Conservation (phyloP, 306 rosid genomes). For the Psophocarpus tetragonolobus region DNA sequence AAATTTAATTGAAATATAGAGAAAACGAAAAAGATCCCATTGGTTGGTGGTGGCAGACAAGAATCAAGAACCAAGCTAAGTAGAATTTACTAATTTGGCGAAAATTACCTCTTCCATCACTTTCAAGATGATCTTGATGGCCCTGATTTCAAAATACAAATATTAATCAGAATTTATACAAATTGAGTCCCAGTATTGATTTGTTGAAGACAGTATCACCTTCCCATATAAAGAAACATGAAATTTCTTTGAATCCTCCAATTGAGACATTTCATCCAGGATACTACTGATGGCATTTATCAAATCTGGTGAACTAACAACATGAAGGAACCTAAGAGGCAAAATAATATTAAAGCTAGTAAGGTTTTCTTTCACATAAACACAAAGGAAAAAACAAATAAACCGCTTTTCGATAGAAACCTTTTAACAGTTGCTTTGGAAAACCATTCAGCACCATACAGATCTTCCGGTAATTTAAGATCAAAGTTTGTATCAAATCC, state of each 20-base stretch:
- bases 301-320: constrained; percentile 65
- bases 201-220: constrained; percentile 56
- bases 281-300: constrained; percentile 41
- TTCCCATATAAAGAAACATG: constrained; percentile 81
- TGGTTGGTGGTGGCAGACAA: neutral
- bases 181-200: constrained; percentile 8
- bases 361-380: constrained; percentile 2
- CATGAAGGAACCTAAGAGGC: constrained; percentile 67
- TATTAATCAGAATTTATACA: constrained; percentile 33
- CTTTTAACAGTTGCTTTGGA: constrained; percentile 77
- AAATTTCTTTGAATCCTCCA: constrained; percentile 83
- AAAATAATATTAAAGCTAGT: constrained; percentile 32
- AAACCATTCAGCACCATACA: constrained; percentile 72
- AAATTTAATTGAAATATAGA: too few species aligned
- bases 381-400: constrained; percentile 21
- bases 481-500: constrained; percentile 63
- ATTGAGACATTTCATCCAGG: constrained; percentile 79
- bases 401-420: constrained; percentile 46
- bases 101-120: constrained; percentile 47
- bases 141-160: constrained; percentile 45
- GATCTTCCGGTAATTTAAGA: constrained; percentile 58
- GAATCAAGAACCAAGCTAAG: neutral
- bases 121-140: constrained; percentile 33
- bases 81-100: constrained; percentile 17
- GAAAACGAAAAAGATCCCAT: neutral